A percentile compares a stretch with the other conserved stretches of the same genome.
Conservation (phyloP, 257 asterid genomes). For the Przewalskia tangutica region DNA sequence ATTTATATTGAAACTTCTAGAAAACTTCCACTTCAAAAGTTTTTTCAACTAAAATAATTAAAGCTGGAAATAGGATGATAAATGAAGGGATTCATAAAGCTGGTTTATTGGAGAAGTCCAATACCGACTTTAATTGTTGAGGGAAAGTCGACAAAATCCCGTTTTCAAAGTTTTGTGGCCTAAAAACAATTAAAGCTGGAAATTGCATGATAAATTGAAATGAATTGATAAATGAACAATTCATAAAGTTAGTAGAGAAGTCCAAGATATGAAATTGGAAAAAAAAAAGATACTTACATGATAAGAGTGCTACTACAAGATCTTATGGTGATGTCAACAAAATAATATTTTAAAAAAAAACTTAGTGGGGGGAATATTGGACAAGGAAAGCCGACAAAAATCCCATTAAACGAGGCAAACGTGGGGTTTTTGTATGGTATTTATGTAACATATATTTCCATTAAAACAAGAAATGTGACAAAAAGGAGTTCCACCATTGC, state of each 20-base stretch:
- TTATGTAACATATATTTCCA: slow-evolving; percentile 11
- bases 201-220: not conserved
- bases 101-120: not conserved
- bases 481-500: not conserved
- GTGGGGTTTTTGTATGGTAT: slow-evolving; percentile 12
- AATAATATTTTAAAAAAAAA: not conserved
- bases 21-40: not conserved
- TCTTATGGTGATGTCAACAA: not conserved
- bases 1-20: not conserved
- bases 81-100: not conserved
- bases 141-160: slow-evolving; percentile 16
- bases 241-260: not conserved
- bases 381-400: slow-evolving; percentile 15
- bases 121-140: not conserved
- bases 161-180: not conserved
- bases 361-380: not conserved
- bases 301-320: not conserved
- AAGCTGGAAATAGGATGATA: not conserved
- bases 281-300: not conserved
- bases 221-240: too few species aligned
- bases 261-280: not conserved
- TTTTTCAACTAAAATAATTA: not conserved
- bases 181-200: not conserved
- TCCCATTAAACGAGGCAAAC: slow-evolving; percentile 21
- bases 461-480: not conserved